Evolutionary conservation across 1,284 basidiomycete species (phyloP).

Genomic region (Fistulina hepatica): DNA sequence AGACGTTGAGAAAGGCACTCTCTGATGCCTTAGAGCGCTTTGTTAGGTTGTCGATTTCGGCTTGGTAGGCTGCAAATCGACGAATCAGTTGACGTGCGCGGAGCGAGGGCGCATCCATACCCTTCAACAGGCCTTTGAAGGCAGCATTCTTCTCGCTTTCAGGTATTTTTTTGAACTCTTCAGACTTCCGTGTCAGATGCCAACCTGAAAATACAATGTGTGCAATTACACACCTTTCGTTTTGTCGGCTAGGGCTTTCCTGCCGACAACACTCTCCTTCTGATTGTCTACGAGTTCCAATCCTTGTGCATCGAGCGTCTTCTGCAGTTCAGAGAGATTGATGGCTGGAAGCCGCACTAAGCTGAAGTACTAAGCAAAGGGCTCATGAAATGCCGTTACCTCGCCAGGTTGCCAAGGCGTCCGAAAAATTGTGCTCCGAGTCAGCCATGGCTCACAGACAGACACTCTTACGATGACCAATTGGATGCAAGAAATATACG

Average conservation of each 20-base stretch:
- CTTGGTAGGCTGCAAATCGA: slow-evolving; percentile 71
- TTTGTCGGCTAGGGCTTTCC: slow-evolving; percentile 86
- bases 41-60: slow-evolving; percentile 91
- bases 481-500: too few relatives aligned
- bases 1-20: slow-evolving; percentile 87
- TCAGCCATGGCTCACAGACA: too few relatives aligned
- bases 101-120: slow-evolving; percentile 27
- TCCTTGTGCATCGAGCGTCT: slow-evolving; percentile 81
- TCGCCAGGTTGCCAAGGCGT: slow-evolving; percentile 81
- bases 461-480: too few relatives aligned
- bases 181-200: slow-evolving; percentile 1
- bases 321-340: slow-evolving; percentile 84
- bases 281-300: slow-evolving; percentile 95
- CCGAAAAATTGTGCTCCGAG: slow-evolving; percentile 71
- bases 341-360: slow-evolving; percentile 45
- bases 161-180: slow-evolving; percentile 90
- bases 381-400: slow-evolving; percentile 33
- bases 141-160: slow-evolving; percentile 76
- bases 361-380: slow-evolving; percentile 1
- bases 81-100: slow-evolving; percentile 4
- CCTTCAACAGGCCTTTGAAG: slow-evolving; percentile 83
- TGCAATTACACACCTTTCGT: slow-evolving; percentile 64
- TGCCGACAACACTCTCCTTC: slow-evolving; percentile 89
- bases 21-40: slow-evolving; percentile 86
- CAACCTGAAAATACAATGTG: neutral